phyloP scores from a whole-genome alignment of 441 rosid genomes.

The Syzygium malaccense region DNA sequence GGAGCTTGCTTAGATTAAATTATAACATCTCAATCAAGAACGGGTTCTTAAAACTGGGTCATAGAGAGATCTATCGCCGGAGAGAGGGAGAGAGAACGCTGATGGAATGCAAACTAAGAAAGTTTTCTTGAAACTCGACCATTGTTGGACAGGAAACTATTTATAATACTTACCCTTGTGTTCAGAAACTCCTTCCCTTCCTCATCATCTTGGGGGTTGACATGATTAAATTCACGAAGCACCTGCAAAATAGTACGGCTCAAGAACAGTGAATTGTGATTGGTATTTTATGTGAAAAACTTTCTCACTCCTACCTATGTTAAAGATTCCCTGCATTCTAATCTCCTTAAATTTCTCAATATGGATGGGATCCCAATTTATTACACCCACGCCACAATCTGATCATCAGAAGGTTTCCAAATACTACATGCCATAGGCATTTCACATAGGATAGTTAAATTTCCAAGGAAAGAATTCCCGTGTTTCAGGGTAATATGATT shows the following conservation, averaged over 20 bases:
- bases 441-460: background rate
- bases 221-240: constrained; percentile 97
- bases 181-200: constrained; percentile 82
- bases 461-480: background rate
- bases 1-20: background rate
- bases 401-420: background rate
- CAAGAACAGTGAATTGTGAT: background rate
- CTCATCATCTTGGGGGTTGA: constrained; percentile 92
- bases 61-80: background rate
- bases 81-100: background rate
- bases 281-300: background rate
- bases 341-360: background rate
- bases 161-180: constrained; percentile 42
- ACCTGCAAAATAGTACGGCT: constrained; percentile 33
- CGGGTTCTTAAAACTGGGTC: background rate
- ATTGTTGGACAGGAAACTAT: background rate
- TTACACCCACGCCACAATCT: background rate
- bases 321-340: background rate
- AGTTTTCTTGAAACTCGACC: background rate
- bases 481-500: background rate
- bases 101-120: background rate
- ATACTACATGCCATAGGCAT: background rate
- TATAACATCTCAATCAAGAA: background rate
- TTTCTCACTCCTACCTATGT: background rate
- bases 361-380: background rate